These are phyloP conservation scores for Puccinia triticina DNA, from an alignment of 1,284 basidiomycete species.

Conservation along the genomic window DNA sequence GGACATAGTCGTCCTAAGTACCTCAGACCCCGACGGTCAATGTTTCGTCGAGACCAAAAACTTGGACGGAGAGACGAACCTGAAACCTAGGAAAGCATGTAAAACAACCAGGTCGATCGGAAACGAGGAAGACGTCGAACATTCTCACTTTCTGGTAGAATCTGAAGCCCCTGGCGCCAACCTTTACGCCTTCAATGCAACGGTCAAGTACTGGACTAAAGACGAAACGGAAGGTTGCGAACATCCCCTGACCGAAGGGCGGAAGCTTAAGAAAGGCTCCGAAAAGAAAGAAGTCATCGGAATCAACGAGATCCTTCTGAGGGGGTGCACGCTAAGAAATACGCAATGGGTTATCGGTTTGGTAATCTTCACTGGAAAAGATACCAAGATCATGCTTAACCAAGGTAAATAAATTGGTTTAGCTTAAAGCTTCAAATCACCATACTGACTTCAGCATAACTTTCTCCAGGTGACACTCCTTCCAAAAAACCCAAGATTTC, in stretches of 20 bases:
- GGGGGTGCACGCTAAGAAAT: slow-evolving; percentile 90
- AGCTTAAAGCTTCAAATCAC: not conserved
- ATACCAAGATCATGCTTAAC: slow-evolving; percentile 98
- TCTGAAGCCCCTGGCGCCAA: slow-evolving; percentile 92
- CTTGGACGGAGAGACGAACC: slow-evolving; percentile 93
- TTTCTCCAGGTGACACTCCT: slow-evolving; percentile 59
- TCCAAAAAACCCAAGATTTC: slow-evolving; percentile 95
- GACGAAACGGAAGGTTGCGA: slow-evolving; percentile 55
- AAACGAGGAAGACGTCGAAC: slow-evolving; percentile 90
- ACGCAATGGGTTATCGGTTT: slow-evolving; percentile 92
- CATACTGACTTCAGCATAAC: slow-evolving; percentile 49
- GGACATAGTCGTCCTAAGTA: slow-evolving; percentile 85
- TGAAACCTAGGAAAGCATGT: slow-evolving; percentile 81
- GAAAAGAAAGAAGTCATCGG: slow-evolving; percentile 60
- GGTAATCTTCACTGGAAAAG: slow-evolving; percentile 89
- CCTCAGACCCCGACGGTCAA: slow-evolving; percentile 61
- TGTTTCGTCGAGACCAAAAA: slow-evolving; percentile 72
- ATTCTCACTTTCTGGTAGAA: slow-evolving; percentile 81
- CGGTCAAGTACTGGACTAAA: slow-evolving; percentile 71
- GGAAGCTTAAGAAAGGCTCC: slow-evolving; percentile 56
- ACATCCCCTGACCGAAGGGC: slow-evolving; percentile 56
- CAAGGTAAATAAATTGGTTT: not conserved
- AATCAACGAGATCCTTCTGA: slow-evolving; percentile 92
- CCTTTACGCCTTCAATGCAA: slow-evolving; percentile 85
- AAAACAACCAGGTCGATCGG: slow-evolving; percentile 74